Evolutionary conservation across 2,329 filamentous ascomycete species (phyloP).

Genomic region (Talaromyces sp.): DNA sequence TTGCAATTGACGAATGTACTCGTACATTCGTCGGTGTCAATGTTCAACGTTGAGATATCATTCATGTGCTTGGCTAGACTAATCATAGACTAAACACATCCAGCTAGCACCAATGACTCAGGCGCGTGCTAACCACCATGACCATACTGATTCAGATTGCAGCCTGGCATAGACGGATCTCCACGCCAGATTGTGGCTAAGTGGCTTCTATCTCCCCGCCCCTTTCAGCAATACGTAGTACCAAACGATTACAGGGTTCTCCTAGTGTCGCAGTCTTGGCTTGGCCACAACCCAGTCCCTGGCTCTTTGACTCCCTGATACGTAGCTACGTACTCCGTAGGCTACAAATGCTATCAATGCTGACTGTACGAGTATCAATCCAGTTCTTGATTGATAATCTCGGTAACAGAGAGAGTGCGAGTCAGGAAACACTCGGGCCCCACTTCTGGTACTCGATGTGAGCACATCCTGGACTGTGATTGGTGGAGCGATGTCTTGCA

Average conservation of each 20-base stretch:
- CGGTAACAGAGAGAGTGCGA: neutral
- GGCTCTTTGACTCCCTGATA: neutral
- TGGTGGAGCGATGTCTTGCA: neutral
- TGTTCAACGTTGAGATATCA: neutral
- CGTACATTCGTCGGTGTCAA: neutral
- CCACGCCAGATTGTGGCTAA: slow-evolving; percentile 3
- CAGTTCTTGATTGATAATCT: neutral
- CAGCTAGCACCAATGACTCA: slow-evolving; percentile 5
- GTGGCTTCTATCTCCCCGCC: neutral
- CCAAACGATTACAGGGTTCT: neutral
- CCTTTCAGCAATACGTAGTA: neutral
- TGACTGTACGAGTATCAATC: neutral
- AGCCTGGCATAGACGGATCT: neutral
- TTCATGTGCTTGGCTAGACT: neutral
- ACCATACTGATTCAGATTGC: neutral
- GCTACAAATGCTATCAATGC: neutral
- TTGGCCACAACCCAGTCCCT: neutral
- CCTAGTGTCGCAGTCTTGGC: neutral
- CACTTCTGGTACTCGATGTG: neutral
- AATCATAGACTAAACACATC: neutral
- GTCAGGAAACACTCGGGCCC: neutral
- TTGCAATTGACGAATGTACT: neutral
- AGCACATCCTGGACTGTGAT: neutral
- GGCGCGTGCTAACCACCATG: neutral
- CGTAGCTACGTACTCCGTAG: too few relatives aligned